Conservation (phyloP, 129 eudicot genomes). For the Calendula officinalis region DNA sequence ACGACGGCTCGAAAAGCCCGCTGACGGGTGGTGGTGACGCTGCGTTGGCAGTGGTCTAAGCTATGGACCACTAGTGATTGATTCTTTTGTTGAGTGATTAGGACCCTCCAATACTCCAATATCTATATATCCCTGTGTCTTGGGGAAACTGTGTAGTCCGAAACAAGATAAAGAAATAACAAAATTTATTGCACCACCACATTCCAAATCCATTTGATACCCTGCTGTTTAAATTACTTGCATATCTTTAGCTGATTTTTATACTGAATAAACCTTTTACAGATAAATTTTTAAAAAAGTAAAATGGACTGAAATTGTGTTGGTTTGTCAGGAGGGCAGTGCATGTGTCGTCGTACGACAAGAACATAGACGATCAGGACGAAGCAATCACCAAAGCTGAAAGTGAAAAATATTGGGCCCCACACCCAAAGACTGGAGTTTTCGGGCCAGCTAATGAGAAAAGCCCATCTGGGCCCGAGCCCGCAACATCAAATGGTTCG, state of each 20-base stretch:
- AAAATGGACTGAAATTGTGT: not conserved
- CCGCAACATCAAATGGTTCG: constrained; percentile 33
- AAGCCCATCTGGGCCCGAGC: constrained; percentile 20
- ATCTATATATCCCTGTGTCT: not conserved
- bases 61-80: constrained; percentile 18
- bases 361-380: constrained; percentile 86
- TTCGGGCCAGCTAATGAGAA: constrained; percentile 64
- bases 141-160: constrained; percentile 1
- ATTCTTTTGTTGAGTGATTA: constrained; percentile 14
- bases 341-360: constrained; percentile 75
- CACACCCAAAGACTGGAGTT: constrained; percentile 87
- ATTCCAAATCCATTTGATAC: not conserved
- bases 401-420: constrained; percentile 76
- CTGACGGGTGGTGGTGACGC: too few species aligned
- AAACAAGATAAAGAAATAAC: constrained; percentile 7
- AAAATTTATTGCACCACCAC: not conserved
- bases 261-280: too few species aligned
- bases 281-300: not conserved
- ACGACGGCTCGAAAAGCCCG: too few species aligned
- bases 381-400: constrained; percentile 43
- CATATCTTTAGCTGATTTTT: too few species aligned
- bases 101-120: constrained; percentile 2
- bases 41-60: too few species aligned
- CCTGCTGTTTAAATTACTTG: not conserved
- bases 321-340: constrained; percentile 48